phyloP scores from a whole-genome alignment of 768 basidiomycete species.

The Amanita subjunquillea region DNA sequence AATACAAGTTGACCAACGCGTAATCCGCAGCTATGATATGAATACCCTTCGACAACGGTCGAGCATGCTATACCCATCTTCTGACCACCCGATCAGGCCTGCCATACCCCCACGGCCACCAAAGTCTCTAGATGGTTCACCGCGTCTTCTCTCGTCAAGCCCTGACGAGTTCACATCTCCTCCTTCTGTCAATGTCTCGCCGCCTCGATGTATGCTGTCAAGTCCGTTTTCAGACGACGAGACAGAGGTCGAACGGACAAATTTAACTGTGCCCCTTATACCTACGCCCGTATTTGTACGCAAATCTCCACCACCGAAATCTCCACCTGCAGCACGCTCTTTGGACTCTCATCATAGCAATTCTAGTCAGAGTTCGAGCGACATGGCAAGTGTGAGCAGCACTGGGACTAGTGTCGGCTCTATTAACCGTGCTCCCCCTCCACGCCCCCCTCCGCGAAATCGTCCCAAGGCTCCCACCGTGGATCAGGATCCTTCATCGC shows the following conservation, averaged over 20 bases:
- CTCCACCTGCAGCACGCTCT: conserved; percentile 4
- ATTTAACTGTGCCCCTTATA: conserved; percentile 10
- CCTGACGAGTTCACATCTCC: not conserved
- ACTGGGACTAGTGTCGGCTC: not conserved
- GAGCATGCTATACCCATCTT: conserved; percentile 7
- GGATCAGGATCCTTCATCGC: not conserved
- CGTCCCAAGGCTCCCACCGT: conserved; percentile 8
- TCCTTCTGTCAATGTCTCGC: conserved; percentile 5
- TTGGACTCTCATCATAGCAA: conserved; percentile 18
- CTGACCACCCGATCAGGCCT: conserved; percentile 12
- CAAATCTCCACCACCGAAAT: conserved; percentile 4
- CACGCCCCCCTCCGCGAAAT: conserved; percentile 14
- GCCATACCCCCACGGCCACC: conserved; percentile 14
- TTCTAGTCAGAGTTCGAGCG: conserved; percentile 30
- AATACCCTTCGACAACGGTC: conserved; percentile 7
- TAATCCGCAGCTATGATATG: conserved; percentile 4
- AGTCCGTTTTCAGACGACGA: conserved; percentile 13
- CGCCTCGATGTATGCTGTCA: conserved; percentile 2
- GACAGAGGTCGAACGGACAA: conserved; percentile 5
- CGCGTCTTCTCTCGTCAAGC: conserved; percentile 3
- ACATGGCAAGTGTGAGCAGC: conserved; percentile 10
- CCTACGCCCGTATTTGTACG: conserved; percentile 12
- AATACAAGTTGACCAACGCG: not conserved
- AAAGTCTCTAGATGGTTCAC: conserved; percentile 8
- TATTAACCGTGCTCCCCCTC: conserved; percentile 18